phyloP scores from a whole-genome alignment of 2,329 filamentous ascomycete genomes.

The Paraconiothyrium brasiliense region DNA sequence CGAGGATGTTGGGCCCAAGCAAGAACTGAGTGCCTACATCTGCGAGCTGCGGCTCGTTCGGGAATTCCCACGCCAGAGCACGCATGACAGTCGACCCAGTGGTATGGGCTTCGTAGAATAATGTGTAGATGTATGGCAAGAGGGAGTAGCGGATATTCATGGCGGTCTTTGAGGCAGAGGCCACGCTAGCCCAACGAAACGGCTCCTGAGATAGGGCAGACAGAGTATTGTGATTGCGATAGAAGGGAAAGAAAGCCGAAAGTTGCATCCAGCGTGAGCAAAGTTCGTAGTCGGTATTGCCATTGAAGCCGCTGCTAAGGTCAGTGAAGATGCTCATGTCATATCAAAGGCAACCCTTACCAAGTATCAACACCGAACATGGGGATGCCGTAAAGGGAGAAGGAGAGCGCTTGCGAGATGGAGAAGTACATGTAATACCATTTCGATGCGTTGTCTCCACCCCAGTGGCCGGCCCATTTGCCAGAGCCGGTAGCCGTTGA shows the following conservation, averaged over 20 bases:
- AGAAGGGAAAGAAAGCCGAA: constrained; percentile 79
- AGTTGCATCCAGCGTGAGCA: constrained; percentile 80
- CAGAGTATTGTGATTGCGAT: constrained; percentile 77
- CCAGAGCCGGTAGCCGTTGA: constrained; percentile 83
- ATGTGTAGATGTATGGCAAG: constrained; percentile 79
- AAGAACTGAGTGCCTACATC: constrained; percentile 76
- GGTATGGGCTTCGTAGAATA: constrained; percentile 72
- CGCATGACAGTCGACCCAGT: constrained; percentile 76
- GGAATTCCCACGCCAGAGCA: constrained; percentile 78
- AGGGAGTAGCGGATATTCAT: constrained; percentile 77
- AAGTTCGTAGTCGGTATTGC: constrained; percentile 73
- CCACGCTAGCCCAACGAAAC: constrained; percentile 73
- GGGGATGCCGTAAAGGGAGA: constrained; percentile 77
- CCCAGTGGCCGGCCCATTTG: constrained; percentile 82
- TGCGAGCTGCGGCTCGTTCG: constrained; percentile 73
- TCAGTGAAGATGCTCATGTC: background rate
- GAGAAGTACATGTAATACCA: constrained; percentile 80
- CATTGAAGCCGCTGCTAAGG: constrained; percentile 66
- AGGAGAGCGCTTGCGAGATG: constrained; percentile 80
- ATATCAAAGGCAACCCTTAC: constrained; percentile 15
- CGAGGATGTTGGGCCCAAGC: constrained; percentile 71
- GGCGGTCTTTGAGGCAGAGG: constrained; percentile 69
- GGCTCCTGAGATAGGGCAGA: constrained; percentile 73
- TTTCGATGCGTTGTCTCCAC: constrained; percentile 73
- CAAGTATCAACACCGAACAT: constrained; percentile 74